These are phyloP conservation scores for Chrysoporthe puriensis DNA, from an alignment of 2,329 filamentous ascomycete species.

Conservation along the genomic window DNA sequence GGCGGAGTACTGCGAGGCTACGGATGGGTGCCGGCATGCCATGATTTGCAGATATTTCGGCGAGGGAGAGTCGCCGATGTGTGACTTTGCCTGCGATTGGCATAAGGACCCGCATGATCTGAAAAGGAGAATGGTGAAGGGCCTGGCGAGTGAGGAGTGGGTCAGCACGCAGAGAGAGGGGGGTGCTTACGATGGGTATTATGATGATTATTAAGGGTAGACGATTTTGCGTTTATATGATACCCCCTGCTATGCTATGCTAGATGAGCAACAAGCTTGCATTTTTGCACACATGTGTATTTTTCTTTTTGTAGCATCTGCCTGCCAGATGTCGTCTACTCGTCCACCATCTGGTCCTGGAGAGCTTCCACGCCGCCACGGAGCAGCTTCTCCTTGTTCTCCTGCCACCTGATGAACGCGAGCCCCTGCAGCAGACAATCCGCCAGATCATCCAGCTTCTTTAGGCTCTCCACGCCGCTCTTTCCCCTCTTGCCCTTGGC, in stretches of 20 bases:
- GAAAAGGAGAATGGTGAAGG: constrained; percentile 58
- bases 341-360: constrained; percentile 27
- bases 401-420: constrained; percentile 77
- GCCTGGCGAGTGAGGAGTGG: constrained; percentile 64
- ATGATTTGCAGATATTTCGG: constrained; percentile 79
- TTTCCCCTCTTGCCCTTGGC: constrained; percentile 32
- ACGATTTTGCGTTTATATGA: constrained; percentile 17
- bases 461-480: constrained; percentile 33
- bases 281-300: neutral
- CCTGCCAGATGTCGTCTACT: neutral
- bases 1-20: constrained; percentile 81
- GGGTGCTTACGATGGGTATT: constrained; percentile 59
- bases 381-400: constrained; percentile 50
- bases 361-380: constrained; percentile 37
- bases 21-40: constrained; percentile 72
- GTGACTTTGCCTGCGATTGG: constrained; percentile 78
- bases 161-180: constrained; percentile 65
- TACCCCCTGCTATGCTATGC: constrained; percentile 18
- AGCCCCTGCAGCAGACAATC: constrained; percentile 79
- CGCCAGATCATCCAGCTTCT: constrained; percentile 81
- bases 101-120: constrained; percentile 69
- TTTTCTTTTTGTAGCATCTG: neutral
- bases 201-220: constrained; percentile 46
- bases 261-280: neutral
- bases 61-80: constrained; percentile 60